These are phyloP conservation scores for Cairneyella variabilis DNA, from an alignment of 495 filamentous ascomycete genomes.

Conservation along the genomic window DNA sequence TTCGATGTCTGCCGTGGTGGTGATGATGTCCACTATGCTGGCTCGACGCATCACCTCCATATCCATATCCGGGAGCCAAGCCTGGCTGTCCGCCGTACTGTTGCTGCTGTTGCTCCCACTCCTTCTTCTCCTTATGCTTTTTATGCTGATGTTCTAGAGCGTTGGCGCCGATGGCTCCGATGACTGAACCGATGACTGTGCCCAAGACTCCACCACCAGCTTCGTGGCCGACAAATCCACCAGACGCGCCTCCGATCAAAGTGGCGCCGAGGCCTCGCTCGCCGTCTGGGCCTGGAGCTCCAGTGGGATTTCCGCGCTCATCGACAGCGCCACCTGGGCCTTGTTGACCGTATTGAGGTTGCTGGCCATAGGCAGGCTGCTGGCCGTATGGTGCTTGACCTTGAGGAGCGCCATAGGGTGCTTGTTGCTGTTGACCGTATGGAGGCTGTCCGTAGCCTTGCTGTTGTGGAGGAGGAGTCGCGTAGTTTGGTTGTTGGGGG, in stretches of 20 bases:
- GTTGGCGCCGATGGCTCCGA: conserved; percentile 55
- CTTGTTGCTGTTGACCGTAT: conserved; percentile 20
- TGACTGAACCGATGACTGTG: conserved; percentile 45
- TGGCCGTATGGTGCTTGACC: conserved; percentile 11
- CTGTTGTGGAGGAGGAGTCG: conserved; percentile 21
- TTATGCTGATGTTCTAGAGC: conserved; percentile 45
- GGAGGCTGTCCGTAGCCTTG: conserved; percentile 14
- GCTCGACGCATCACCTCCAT: conserved; percentile 2
- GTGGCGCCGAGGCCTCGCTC: conserved; percentile 52
- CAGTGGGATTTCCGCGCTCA: conserved; percentile 8
- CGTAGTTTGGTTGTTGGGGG: conserved; percentile 22
- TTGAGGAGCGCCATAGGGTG: conserved; percentile 16
- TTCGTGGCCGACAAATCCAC: conserved; percentile 47
- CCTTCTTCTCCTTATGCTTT: conserved; percentile 28
- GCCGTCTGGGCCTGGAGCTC: conserved; percentile 30
- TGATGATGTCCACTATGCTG: conserved; percentile 19
- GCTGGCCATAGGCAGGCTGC: conserved; percentile 14
- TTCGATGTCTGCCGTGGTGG: conserved; percentile 22
- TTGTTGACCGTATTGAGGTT: conserved; percentile 1
- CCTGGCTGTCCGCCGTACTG: conserved; percentile 12
- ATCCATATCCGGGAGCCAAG: conserved; percentile 20
- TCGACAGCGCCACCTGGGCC: not conserved
- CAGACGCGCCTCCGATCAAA: conserved; percentile 47
- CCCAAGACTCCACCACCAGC: conserved; percentile 44
- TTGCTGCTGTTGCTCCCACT: conserved; percentile 13